Conservation (phyloP, 306 rosid genomes). For the Glycine soja region DNA sequence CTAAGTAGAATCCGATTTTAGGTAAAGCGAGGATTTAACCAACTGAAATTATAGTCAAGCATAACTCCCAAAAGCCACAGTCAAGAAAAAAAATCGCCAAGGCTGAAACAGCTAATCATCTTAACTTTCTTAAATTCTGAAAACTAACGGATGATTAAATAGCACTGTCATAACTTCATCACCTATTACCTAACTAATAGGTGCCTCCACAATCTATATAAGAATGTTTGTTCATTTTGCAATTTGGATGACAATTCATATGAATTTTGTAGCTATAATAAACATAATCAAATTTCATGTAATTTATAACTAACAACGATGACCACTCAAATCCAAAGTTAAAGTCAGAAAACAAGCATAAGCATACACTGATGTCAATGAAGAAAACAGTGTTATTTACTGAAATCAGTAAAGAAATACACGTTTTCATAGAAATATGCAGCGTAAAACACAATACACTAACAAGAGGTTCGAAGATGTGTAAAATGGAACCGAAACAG, state of each 20-base stretch:
- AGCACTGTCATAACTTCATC: background rate
- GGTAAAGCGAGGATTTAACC: background rate
- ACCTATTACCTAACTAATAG: background rate
- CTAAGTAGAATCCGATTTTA: background rate
- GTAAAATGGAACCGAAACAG: background rate
- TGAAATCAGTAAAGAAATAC: background rate
- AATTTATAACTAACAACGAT: background rate
- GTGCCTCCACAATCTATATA: background rate
- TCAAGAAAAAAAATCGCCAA: background rate
- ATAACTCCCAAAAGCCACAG: background rate
- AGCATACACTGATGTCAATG: too few relatives aligned
- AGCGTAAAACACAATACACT: background rate
- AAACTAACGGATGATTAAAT: background rate
- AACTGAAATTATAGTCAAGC: background rate
- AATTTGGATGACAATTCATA: slow-evolving; percentile 3
- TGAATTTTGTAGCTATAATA: background rate
- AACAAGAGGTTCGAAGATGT: background rate
- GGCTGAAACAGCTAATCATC: background rate
- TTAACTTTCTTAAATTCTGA: background rate
- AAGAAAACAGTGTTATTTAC: background rate
- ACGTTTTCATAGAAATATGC: background rate
- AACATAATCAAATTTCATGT: slow-evolving; percentile 8
- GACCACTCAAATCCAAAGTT: background rate
- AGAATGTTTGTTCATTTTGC: background rate
- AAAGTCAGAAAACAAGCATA: background rate